phyloP scores from a whole-genome alignment of 352 stramenopile genomes.

The Phytopythium chamaehyphon region DNA sequence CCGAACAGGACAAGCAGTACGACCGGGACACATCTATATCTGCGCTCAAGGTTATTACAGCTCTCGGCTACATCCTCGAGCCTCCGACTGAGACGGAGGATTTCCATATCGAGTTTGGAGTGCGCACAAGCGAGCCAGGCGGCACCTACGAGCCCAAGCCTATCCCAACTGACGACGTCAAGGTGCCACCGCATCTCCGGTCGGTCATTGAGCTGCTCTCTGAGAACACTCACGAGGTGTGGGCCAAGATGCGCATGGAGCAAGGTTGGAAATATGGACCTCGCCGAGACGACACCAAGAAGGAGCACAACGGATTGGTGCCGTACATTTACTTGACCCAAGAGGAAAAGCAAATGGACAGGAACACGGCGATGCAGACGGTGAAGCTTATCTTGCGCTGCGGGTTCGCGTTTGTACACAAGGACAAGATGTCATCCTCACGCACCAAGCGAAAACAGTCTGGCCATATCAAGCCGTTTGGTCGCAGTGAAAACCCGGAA shows the following conservation, averaged over 20 bases:
- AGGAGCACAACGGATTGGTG: constrained; percentile 71
- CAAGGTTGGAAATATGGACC: constrained; percentile 78
- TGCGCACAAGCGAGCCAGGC: constrained; percentile 30
- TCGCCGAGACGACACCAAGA: constrained; percentile 55
- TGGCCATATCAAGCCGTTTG: constrained; percentile 44
- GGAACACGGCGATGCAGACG: constrained; percentile 80
- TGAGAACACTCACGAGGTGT: constrained; percentile 83
- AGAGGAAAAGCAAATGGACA: constrained; percentile 81
- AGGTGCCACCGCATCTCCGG: constrained; percentile 50
- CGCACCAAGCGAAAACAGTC: constrained; percentile 38
- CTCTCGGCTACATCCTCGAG: constrained; percentile 68
- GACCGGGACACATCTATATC: constrained; percentile 77
- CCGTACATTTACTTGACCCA: constrained; percentile 78
- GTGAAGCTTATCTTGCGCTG: constrained; percentile 75
- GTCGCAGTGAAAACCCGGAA: constrained; percentile 61
- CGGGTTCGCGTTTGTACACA: constrained; percentile 64
- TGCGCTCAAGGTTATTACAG: constrained; percentile 74
- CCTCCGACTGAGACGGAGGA: constrained; percentile 40
- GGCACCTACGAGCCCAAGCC: constrained; percentile 60
- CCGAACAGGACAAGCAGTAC: constrained; percentile 77
- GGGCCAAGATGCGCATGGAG: constrained; percentile 76
- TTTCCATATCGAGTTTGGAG: constrained; percentile 61
- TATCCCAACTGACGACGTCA: constrained; percentile 59
- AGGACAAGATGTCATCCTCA: constrained; percentile 38
- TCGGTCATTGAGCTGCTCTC: constrained; percentile 71